These are phyloP conservation scores for Sicyos edulis DNA, from an alignment of 306 rosid species.

Conservation along the genomic window DNA sequence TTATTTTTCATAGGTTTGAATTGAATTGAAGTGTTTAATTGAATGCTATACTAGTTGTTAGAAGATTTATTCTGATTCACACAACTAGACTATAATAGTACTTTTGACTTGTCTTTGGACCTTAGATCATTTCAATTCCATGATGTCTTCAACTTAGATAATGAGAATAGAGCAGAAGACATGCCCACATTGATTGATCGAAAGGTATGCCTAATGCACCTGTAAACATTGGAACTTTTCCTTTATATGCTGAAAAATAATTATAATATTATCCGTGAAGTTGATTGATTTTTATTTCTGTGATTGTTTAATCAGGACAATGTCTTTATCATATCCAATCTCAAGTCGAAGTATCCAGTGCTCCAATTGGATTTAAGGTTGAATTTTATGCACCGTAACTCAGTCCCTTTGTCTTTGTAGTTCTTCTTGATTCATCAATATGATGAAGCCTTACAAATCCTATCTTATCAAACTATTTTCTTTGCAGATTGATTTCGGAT, in stretches of 20 bases:
- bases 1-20: conserved; percentile 24
- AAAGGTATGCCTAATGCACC: conserved; percentile 41
- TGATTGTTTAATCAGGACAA: conserved; percentile 60
- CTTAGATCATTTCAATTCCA: conserved; percentile 85
- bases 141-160: conserved; percentile 83
- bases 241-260: background rate
- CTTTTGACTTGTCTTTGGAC: conserved; percentile 27
- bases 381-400: conserved; percentile 7
- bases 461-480: conserved; percentile 27
- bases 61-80: background rate
- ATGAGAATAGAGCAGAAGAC: conserved; percentile 81
- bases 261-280: conserved; percentile 2
- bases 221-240: conserved; percentile 14
- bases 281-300: conserved; percentile 9
- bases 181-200: conserved; percentile 91
- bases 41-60: background rate
- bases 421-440: conserved; percentile 23
- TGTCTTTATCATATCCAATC: conserved; percentile 83
- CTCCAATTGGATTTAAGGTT: conserved; percentile 88
- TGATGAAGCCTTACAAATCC: conserved; percentile 27
- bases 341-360: conserved; percentile 84
- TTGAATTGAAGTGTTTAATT: conserved; percentile 18
- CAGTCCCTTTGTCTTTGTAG: background rate
- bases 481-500: conserved; percentile 82
- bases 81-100: conserved; percentile 22